Base-by-base conservation (phyloP, 169 alveolate genomes). In the Plasmodium coatneyi region DNA sequence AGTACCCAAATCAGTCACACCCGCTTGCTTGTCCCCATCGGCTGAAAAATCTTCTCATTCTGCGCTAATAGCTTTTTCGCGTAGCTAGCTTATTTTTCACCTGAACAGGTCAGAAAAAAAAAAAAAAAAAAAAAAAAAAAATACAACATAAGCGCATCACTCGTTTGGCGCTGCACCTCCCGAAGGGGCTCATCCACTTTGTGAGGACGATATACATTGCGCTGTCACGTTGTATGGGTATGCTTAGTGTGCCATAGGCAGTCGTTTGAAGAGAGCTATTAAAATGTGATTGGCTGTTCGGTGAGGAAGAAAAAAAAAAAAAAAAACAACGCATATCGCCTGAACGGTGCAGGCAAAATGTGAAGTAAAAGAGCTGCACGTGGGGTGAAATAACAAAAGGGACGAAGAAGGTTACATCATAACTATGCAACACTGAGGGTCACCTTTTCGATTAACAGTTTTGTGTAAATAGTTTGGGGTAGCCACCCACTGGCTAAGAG, bases 341-440 rank as follows among this genome's bases (percentile, higher is more conserved):
- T 66, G 76, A 66, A 66, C 76, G 76, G 76, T 66, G 32, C 39
- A 66, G 76, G 76, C 36, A 66, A 66, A 66, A 66, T 19, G 76
- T 36, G 39, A 66, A 16, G 36, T 28, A 66, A 6, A 66, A 66
- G 5, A 25, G 32, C 32, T 66, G 36, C 76, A 22, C n/a, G 36
- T 66, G 36, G 10, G 10, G 19, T 22, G 41, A 25, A 19, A 22
- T 9, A 28, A 12, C 32, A 66, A 66, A 66, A 22, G n/a, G 41
- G 36, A 66, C 19, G 76, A 66, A n/a, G 76, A 66, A 66, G 4
- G n/a, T 6, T 25, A 12, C 36, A 66, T 19, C 14, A 66, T 66
- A 66, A 22, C 76, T 66, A 3, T 49, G 22, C 60, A 49, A 49
- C 60, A 49, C 19, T 49, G 60, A 49, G 60, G 60, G 60, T 7